These are phyloP conservation scores for Coemansia sp. DNA, from an alignment of 192 early-diverging fungal genomes.

Conservation along the genomic window DNA sequence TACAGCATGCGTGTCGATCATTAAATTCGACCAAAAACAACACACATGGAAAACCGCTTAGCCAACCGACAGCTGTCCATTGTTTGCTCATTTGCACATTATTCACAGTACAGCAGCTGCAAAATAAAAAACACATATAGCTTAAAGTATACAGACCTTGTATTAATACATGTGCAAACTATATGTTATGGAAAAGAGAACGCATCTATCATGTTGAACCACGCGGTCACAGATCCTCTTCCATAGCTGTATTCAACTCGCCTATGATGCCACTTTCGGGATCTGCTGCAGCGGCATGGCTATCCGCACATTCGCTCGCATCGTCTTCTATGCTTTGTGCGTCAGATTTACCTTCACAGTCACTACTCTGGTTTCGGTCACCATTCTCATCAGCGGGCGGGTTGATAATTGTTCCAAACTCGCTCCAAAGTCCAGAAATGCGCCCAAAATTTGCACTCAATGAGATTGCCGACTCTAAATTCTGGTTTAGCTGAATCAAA, in stretches of 20 bases:
- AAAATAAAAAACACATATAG: not conserved
- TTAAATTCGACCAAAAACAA: not conserved
- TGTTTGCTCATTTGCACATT: not conserved
- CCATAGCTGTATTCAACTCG: slow-evolving; percentile 2
- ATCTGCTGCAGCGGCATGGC: slow-evolving; percentile 1
- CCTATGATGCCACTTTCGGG: not conserved
- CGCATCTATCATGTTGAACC: not conserved
- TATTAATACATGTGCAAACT: not conserved
- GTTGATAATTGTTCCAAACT: slow-evolving; percentile 46
- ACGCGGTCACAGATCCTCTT: not conserved
- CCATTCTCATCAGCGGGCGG: slow-evolving; percentile 22
- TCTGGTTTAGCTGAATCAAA: slow-evolving; percentile 48
- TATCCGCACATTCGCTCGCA: not conserved
- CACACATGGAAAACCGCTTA: not conserved
- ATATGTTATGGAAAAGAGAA: not conserved
- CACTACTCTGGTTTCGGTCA: slow-evolving; percentile 29
- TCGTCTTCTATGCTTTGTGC: slow-evolving; percentile 9
- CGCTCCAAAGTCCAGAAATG: slow-evolving; percentile 41
- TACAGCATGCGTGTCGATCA: not conserved
- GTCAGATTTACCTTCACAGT: not conserved
- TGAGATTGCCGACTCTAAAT: slow-evolving; percentile 47
- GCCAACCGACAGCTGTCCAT: not conserved
- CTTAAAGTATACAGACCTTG: not conserved
- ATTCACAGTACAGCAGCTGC: not conserved
- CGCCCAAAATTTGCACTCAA: slow-evolving; percentile 44